Conservation (phyloP, 2,329 filamentous ascomycete genomes). For the Claviceps pazoutovae region DNA sequence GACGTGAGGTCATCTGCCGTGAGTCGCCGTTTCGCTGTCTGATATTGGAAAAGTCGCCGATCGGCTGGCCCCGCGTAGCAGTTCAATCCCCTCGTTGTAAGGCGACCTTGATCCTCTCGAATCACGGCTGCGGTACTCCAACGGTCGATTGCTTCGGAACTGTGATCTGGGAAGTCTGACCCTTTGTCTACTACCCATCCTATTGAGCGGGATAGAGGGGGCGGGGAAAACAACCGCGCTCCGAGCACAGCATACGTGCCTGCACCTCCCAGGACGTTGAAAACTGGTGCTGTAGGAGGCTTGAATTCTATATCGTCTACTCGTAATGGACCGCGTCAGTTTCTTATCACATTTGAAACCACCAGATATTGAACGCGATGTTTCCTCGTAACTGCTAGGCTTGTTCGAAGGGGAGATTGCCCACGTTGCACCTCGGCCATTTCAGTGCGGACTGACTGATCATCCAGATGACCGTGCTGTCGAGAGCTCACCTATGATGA, state of each 20-base stretch:
- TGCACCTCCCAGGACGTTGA: slow-evolving; percentile 74
- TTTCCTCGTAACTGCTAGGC: not conserved
- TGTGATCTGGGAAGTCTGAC: slow-evolving; percentile 62
- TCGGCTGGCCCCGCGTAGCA: slow-evolving; percentile 62
- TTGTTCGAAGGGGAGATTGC: not conserved
- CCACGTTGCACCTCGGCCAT: not conserved
- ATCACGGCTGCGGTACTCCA: slow-evolving; percentile 68
- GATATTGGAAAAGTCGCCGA: slow-evolving; percentile 68
- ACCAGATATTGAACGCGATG: not conserved
- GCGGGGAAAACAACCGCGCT: slow-evolving; percentile 72
- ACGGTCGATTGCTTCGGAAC: slow-evolving; percentile 49
- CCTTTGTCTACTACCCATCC: slow-evolving; percentile 90
- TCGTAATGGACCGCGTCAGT: slow-evolving; percentile 6
- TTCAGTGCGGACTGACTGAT: not conserved
- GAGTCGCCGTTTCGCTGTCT: slow-evolving; percentile 73
- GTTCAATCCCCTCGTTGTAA: slow-evolving; percentile 89
- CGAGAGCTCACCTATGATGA: slow-evolving; percentile 51
- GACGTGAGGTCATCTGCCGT: slow-evolving; percentile 57
- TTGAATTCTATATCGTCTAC: slow-evolving; percentile 83
- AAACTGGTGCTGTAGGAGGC: slow-evolving; percentile 52
- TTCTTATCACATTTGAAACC: not conserved
- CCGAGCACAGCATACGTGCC: slow-evolving; percentile 79
- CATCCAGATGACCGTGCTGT: not conserved
- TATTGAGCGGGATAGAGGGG: slow-evolving; percentile 49
- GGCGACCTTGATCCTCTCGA: slow-evolving; percentile 47